Percentiles rank a stretch among this genome's conserved stretches.
These are phyloP conservation scores for Cubamyces lactineus DNA, from an alignment of 768 basidiomycete genomes.

Conservation along the genomic window DNA sequence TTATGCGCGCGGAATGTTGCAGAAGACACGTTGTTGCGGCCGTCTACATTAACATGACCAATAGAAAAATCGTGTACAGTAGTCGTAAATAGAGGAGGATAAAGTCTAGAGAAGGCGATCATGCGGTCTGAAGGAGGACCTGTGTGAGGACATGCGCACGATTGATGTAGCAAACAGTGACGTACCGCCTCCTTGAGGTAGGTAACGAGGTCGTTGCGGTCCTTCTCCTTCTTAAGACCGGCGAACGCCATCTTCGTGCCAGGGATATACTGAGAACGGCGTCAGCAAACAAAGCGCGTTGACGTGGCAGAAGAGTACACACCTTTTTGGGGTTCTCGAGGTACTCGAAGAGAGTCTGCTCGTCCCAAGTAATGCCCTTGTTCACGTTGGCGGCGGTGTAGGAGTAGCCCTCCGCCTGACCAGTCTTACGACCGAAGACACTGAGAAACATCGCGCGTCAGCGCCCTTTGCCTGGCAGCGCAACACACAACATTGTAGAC, in stretches of 20 bases:
- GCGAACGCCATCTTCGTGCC: constrained; percentile 99
- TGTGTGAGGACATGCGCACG: constrained; percentile 1
- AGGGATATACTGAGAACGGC: constrained; percentile 72
- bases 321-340: constrained; percentile 98
- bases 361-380: constrained; percentile 89
- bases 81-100: constrained; percentile 15
- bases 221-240: constrained; percentile 98
- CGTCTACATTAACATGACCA: constrained; percentile 31
- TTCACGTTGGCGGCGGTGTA: constrained; percentile 96
- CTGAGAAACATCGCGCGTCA: constrained; percentile 40
- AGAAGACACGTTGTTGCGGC: constrained; percentile 22
- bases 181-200: constrained; percentile 76
- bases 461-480: neutral
- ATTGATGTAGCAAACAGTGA: constrained; percentile 16
- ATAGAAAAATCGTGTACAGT: constrained; percentile 19
- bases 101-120: constrained; percentile 12
- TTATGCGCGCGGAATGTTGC: neutral
- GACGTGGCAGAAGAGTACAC: constrained; percentile 31
- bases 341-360: constrained; percentile 92
- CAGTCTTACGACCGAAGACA: constrained; percentile 84
- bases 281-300: neutral
- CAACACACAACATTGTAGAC: constrained; percentile 32
- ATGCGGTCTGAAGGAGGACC: constrained; percentile 12
- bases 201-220: constrained; percentile 92
- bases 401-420: constrained; percentile 82